Percentiles rank a stretch among this genome's conserved stretches.
phyloP scores from a whole-genome alignment of 2,329 filamentous ascomycete species.

The Colletotrichum simmondsii region DNA sequence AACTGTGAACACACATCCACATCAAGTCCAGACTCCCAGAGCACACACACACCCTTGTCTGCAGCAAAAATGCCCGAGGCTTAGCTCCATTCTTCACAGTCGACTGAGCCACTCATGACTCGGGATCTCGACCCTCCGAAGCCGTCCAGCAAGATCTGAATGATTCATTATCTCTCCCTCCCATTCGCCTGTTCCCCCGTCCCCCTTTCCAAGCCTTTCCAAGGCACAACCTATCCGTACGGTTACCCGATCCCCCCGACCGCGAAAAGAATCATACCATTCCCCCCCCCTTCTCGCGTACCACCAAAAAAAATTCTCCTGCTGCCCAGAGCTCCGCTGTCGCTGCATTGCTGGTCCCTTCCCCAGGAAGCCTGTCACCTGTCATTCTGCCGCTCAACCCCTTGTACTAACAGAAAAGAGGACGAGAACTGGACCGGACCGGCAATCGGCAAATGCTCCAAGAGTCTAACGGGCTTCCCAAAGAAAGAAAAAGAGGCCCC shows the following conservation, averaged over 20 bases:
- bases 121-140: slow-evolving; percentile 18
- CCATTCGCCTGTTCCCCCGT: slow-evolving; percentile 26
- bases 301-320: neutral
- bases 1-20: neutral
- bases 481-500: neutral
- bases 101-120: slow-evolving; percentile 27
- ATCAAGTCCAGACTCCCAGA: neutral
- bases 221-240: neutral
- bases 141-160: slow-evolving; percentile 16
- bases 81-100: slow-evolving; percentile 21
- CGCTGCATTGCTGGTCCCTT: neutral
- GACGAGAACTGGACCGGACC: neutral
- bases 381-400: neutral
- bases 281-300: neutral
- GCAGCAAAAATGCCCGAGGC: slow-evolving; percentile 13
- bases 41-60: neutral
- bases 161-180: slow-evolving; percentile 31
- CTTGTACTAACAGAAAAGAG: slow-evolving; percentile 6
- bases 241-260: slow-evolving; percentile 8
- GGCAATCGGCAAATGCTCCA: neutral
- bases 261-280: slow-evolving; percentile 4
- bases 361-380: neutral
- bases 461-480: neutral
- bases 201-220: neutral
- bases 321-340: slow-evolving; percentile 1